Percentiles rank a stretch among this genome's conserved stretches.
phyloP scores from a whole-genome alignment of 108 stramenopile genomes.

The Cyclotella baltica region DNA sequence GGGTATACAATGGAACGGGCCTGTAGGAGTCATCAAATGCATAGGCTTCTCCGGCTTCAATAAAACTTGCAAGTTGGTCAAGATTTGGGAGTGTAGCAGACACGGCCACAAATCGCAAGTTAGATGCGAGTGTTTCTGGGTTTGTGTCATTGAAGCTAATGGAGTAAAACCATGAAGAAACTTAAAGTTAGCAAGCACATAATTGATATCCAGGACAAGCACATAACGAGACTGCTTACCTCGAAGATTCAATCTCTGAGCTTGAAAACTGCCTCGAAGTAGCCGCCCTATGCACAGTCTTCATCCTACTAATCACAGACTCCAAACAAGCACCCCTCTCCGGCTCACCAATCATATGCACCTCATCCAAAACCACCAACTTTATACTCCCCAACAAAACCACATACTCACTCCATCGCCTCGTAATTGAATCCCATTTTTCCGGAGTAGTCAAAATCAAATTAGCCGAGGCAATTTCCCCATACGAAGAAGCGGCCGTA shows the following conservation, averaged over 20 bases:
- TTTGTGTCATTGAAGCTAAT: constrained; percentile 62
- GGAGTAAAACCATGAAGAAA: not conserved
- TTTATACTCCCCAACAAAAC: constrained; percentile 90
- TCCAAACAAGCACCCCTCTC: constrained; percentile 91
- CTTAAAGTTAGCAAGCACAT: not conserved
- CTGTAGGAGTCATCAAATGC: constrained; percentile 89
- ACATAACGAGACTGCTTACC: constrained; percentile 26
- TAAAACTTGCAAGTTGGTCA: constrained; percentile 86
- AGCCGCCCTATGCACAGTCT: constrained; percentile 82
- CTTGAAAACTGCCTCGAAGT: constrained; percentile 27
- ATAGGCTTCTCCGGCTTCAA: constrained; percentile 85
- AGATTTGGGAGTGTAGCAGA: constrained; percentile 97
- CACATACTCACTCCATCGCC: constrained; percentile 92
- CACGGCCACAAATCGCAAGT: constrained; percentile 88
- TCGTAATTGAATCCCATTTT: constrained; percentile 95
- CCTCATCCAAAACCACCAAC: constrained; percentile 94
- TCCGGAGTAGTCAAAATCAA: constrained; percentile 96
- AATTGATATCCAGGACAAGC: not conserved
- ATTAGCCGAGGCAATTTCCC: constrained; percentile 78
- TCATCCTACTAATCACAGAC: constrained; percentile 89
- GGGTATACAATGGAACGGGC: constrained; percentile 88
- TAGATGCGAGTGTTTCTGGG: constrained; percentile 67
- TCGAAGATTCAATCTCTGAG: constrained; percentile 45
- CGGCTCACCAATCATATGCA: constrained; percentile 92
- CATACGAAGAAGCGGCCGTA: constrained; percentile 60